phyloP scores from a whole-genome alignment of 192 early-diverging fungal genomes.

The Backusella mclennaniae region DNA sequence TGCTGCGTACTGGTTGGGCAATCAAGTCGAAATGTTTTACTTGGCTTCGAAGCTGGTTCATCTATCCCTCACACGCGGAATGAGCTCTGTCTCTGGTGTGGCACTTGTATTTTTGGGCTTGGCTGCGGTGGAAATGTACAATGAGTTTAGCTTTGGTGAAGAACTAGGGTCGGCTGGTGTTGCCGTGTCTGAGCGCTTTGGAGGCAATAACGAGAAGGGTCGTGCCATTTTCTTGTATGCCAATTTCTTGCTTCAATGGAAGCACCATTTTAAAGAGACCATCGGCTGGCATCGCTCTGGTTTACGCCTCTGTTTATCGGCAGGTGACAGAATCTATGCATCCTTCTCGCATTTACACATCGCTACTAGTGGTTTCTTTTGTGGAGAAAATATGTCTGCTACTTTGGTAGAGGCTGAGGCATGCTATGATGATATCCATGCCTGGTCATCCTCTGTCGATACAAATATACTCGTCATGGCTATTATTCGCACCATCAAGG shows the following conservation, averaged over 20 bases:
- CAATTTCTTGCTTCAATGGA: conserved; percentile 25
- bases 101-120: conserved; percentile 27
- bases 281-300: neutral
- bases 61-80: conserved; percentile 19
- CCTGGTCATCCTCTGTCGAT: conserved; percentile 25
- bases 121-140: conserved; percentile 22
- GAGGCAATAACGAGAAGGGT: conserved; percentile 22
- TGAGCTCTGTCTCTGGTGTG: conserved; percentile 20
- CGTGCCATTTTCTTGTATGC: conserved; percentile 21
- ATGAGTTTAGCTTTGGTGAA: conserved; percentile 19
- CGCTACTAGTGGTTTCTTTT: conserved; percentile 8
- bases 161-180: conserved; percentile 29
- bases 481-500: conserved; percentile 25
- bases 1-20: conserved; percentile 28
- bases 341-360: conserved; percentile 26
- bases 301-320: conserved; percentile 1
- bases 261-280: conserved; percentile 16
- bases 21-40: conserved; percentile 29
- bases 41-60: conserved; percentile 20
- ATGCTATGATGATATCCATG: conserved; percentile 25
- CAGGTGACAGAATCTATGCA: conserved; percentile 31
- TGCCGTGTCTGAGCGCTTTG: conserved; percentile 8
- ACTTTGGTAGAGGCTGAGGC: conserved; percentile 16
- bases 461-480: conserved; percentile 26
- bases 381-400: conserved; percentile 14